Evolutionary conservation across 1,284 basidiomycete species (phyloP).

Genomic region (Trametes versicolor): DNA sequence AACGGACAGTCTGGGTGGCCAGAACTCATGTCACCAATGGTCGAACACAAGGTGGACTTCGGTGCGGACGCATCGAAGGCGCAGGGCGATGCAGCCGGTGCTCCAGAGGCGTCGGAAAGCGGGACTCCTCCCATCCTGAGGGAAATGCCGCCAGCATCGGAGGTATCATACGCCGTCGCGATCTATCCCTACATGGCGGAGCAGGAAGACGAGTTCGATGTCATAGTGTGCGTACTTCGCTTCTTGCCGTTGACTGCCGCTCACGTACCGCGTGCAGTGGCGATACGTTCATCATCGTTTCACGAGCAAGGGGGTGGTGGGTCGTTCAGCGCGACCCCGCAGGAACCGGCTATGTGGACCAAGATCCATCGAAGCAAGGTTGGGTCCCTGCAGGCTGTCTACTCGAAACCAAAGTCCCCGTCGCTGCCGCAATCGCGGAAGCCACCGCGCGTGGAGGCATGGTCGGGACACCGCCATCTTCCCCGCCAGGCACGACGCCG

Average conservation of each 20-base stretch:
- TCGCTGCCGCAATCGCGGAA: constrained; percentile 80
- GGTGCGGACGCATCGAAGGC: constrained; percentile 37
- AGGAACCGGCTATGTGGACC: constrained; percentile 83
- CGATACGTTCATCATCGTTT: constrained; percentile 93
- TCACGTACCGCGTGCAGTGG: constrained; percentile 57
- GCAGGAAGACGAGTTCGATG: constrained; percentile 97
- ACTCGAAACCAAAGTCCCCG: constrained; percentile 89
- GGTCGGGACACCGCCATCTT: constrained; percentile 54
- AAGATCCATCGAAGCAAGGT: constrained; percentile 80
- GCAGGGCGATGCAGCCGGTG: constrained; percentile 32
- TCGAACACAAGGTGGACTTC: constrained; percentile 53
- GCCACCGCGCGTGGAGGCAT: constrained; percentile 65
- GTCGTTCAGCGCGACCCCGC: constrained; percentile 94
- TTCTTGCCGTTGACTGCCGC: constrained; percentile 12
- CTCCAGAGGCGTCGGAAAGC: constrained; percentile 29
- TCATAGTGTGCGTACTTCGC: constrained; percentile 80
- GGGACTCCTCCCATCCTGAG: constrained; percentile 42
- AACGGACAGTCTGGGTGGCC: constrained; percentile 78
- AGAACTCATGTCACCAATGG: constrained; percentile 72
- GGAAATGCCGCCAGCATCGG: constrained; percentile 66
- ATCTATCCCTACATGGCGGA: constrained; percentile 97
- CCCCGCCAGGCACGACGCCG: constrained; percentile 63
- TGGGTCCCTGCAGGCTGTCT: constrained; percentile 95
- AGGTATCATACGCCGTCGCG: constrained; percentile 88
- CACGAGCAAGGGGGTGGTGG: constrained; percentile 98